phyloP scores from a whole-genome alignment of 2,329 filamentous ascomycete genomes.

The Aspergillus texensis region DNA sequence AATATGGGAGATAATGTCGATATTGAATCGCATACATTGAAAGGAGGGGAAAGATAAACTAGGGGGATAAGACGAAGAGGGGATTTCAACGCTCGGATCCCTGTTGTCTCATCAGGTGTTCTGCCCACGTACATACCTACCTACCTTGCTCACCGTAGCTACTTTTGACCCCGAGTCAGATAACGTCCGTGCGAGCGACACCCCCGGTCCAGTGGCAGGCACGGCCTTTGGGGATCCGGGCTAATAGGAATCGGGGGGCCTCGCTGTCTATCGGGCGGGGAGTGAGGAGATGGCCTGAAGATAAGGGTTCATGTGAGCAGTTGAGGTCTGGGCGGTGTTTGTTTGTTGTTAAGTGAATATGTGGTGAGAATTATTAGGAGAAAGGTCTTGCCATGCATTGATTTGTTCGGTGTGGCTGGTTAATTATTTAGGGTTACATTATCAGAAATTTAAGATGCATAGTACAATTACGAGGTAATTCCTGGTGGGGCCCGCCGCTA shows the following conservation, averaged over 20 bases:
- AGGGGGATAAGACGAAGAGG: neutral
- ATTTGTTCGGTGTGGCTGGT: neutral
- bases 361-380: neutral
- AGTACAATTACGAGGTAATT: neutral
- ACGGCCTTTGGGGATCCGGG: neutral
- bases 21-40: neutral
- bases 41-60: neutral
- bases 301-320: neutral
- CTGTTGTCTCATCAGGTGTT: neutral
- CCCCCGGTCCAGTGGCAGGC: conserved; percentile 3
- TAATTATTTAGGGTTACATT: neutral
- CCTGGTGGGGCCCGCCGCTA: neutral
- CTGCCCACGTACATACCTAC: neutral
- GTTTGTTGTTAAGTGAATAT: neutral
- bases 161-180: neutral
- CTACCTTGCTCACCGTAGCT: neutral
- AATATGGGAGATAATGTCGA: neutral
- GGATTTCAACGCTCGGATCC: neutral
- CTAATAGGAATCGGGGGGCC: conserved; percentile 1
- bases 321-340: neutral
- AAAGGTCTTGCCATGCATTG: neutral
- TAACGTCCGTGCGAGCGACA: neutral
- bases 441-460: neutral
- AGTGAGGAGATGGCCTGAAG: neutral
- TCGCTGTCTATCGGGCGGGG: neutral